Conservation (phyloP, 345 rosid genomes). For the Balakata baccata region DNA sequence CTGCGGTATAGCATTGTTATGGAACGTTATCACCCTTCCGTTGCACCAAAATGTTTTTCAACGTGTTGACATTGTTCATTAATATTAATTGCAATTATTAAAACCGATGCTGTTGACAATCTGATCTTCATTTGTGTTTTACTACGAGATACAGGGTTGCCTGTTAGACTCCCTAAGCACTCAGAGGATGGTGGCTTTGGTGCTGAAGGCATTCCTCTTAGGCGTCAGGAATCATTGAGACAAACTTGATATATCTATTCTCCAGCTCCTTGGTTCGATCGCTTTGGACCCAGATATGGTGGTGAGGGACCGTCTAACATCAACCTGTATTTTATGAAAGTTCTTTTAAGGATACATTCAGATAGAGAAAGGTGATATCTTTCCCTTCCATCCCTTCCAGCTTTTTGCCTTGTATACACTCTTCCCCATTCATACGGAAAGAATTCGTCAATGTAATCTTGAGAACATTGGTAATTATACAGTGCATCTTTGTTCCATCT, state of each 20-base stretch:
- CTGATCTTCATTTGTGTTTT: background rate
- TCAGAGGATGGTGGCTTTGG: slow-evolving; percentile 33
- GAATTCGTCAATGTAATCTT: slow-evolving; percentile 34
- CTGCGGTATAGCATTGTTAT: background rate
- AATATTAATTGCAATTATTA: background rate
- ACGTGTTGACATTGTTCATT: background rate
- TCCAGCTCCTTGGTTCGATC: slow-evolving; percentile 1
- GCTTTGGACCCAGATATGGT: background rate
- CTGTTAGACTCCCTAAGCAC: slow-evolving; percentile 42
- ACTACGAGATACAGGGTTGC: slow-evolving; percentile 31
- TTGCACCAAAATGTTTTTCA: background rate
- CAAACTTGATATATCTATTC: slow-evolving; percentile 14
- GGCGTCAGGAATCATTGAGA: slow-evolving; percentile 40
- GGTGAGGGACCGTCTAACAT: slow-evolving; percentile 18
- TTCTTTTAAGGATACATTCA: slow-evolving; percentile 2
- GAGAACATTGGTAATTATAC: slow-evolving; percentile 21
- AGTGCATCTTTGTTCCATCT: slow-evolving; percentile 19
- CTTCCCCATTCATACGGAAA: slow-evolving; percentile 24
- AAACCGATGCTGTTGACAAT: background rate
- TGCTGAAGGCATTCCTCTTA: slow-evolving; percentile 47
- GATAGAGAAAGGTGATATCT: slow-evolving; percentile 16
- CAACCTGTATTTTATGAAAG: slow-evolving; percentile 17
- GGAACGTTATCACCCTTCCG: background rate
- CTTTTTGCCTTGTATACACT: slow-evolving; percentile 22
- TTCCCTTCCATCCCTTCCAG: background rate